A percentile compares a stretch with the other conserved stretches of the same genome.
phyloP scores from a whole-genome alignment of 345 rosid species.

The Balakata baccata region DNA sequence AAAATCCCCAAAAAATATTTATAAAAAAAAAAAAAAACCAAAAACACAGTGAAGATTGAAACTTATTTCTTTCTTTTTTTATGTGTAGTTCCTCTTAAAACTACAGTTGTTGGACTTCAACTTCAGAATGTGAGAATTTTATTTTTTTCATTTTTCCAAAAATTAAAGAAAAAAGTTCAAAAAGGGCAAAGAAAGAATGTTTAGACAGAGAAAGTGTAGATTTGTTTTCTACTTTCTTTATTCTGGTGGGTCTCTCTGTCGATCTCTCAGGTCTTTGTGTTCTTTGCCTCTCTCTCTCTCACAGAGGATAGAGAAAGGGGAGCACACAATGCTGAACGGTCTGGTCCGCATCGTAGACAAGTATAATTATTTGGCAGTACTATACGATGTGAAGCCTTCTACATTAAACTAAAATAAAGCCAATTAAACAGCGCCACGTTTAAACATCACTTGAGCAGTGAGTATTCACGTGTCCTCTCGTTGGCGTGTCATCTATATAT shows the following conservation, averaged over 20 bases:
- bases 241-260: conserved; percentile 6
- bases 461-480: neutral
- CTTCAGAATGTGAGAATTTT: neutral
- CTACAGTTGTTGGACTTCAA: neutral
- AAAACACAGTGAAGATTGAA: neutral
- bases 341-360: neutral
- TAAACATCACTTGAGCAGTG: neutral
- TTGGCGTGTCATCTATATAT: conserved; percentile 11
- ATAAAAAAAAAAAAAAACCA: conserved; percentile 5
- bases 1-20: neutral
- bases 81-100: neutral
- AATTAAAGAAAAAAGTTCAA: neutral
- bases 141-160: neutral
- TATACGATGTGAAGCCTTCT: conserved; percentile 14
- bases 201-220: conserved; percentile 19
- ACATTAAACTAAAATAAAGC: neutral
- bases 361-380: neutral
- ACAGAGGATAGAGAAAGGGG: neutral
- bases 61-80: conserved; percentile 10
- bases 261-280: neutral
- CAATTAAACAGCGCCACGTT: conserved; percentile 18
- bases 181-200: conserved; percentile 6
- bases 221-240: conserved; percentile 22
- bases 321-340: neutral
- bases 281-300: conserved; percentile 3